Evolutionary conservation across 805 yeast species (phyloP).

Genomic region (Metschnikowia peoriensis): DNA sequence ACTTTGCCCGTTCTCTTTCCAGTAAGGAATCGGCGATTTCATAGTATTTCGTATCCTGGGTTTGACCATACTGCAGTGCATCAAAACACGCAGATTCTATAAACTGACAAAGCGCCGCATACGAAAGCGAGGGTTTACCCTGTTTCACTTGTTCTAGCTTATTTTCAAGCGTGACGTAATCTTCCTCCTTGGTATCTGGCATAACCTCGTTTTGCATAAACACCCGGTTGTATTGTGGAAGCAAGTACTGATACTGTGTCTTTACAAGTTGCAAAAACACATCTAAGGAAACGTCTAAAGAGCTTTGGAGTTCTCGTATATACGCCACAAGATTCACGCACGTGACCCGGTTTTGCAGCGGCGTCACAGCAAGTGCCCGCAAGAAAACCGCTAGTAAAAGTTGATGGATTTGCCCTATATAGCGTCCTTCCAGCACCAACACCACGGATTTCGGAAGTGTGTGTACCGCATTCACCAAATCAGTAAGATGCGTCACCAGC

Average conservation of each 20-base stretch:
- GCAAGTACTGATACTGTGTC: background rate
- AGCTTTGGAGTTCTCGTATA: background rate
- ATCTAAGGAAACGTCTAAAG: background rate
- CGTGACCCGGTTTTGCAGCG: background rate
- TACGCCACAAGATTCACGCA: slow-evolving; percentile 3
- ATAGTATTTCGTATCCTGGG: slow-evolving; percentile 11
- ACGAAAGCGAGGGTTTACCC: slow-evolving; percentile 21
- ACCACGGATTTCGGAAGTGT: background rate
- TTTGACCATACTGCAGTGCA: slow-evolving; percentile 5
- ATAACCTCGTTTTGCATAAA: background rate
- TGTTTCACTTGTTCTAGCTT: slow-evolving; percentile 15
- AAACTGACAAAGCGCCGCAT: slow-evolving; percentile 23
- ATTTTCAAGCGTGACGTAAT: background rate
- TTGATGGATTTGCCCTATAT: slow-evolving; percentile 1
- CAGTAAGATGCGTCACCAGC: slow-evolving; percentile 1
- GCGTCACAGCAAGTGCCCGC: background rate
- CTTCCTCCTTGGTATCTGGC: background rate
- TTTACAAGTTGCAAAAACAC: background rate
- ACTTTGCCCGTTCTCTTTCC: slow-evolving; percentile 15
- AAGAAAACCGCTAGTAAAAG: slow-evolving; percentile 4
- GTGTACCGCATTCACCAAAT: background rate
- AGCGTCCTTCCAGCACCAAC: background rate
- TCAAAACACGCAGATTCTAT: slow-evolving; percentile 20
- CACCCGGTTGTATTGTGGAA: slow-evolving; percentile 8
- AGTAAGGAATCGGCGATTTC: slow-evolving; percentile 22